Base-by-base conservation (phyloP, 2,329 filamentous ascomycete genomes). In the Aureobasidium melanogenum region DNA sequence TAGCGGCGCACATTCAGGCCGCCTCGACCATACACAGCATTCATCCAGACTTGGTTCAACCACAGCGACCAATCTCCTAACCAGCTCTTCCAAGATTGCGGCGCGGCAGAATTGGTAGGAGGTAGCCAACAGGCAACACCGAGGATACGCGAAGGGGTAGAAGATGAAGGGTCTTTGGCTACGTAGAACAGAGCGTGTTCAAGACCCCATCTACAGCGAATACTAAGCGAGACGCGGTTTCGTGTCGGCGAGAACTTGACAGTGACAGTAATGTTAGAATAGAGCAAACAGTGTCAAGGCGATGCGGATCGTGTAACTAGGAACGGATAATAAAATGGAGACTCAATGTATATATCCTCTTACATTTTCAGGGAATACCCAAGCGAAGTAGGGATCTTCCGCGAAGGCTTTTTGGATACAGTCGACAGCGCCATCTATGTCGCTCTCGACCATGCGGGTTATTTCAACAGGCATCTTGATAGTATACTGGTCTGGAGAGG, bases 61-160 rank as follows among this genome's bases (percentile, higher is more conserved):
- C 84, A 89, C 15, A 91, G 76, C n/a, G 79, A 75, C 84, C 86
- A 89, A 48, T 63, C 62, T 2, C 69, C 70, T 1, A 82, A 69
- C 80, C 84, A 88, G 52, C 84, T 78, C 26, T 76, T 73, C 86
- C 86, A 89, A 6, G 79, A 81, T 47, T 80, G 74, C 17, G 79
- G 76, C 50, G 78, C 69, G 5, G 71, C 74, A 0, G 76, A 70
- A 0, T 75, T 74, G 30, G 22, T 48, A 0, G 87, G 87, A 0
- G 80, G 80, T 58, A 88, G 76, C 88, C 88, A 91, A 82, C 88
- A 89, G 62, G 86, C 84, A 26, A 88, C 84, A 10, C 88, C 88
- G 30, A 89, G 79, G 38, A 89, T 80, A 62, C 81, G 80, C 55
- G 72, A 63, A 17, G 72, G 71, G 5, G 69, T 68, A 24, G 63